These are phyloP conservation scores for Herpomyces periplanetae DNA, from an alignment of 2,329 filamentous ascomycete genomes.

Conservation along the genomic window DNA sequence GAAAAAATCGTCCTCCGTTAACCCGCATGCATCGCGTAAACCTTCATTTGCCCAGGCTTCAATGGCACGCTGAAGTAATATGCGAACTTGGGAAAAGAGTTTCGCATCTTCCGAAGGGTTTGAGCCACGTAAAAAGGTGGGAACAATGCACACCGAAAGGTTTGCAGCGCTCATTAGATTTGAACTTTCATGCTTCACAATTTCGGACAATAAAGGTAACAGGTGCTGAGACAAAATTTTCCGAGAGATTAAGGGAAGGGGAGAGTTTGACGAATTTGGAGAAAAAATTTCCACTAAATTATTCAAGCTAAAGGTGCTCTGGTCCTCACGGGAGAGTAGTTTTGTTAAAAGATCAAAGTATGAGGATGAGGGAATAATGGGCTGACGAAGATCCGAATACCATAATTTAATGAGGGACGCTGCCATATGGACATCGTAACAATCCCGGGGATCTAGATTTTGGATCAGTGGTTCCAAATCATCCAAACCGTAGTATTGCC, in stretches of 20 bases:
- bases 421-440: constrained; percentile 14
- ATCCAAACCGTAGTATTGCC: constrained; percentile 6
- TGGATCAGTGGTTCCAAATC: constrained; percentile 9
- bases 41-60: constrained; percentile 10
- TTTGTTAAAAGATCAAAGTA: constrained; percentile 11
- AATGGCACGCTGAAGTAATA: constrained; percentile 12
- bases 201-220: constrained; percentile 12
- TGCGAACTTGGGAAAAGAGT: constrained; percentile 12
- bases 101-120: constrained; percentile 16
- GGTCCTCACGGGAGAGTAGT: constrained; percentile 8
- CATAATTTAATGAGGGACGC: constrained; percentile 15
- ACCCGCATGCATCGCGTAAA: constrained; percentile 9
- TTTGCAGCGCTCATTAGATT: constrained; percentile 17
- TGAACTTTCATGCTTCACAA: constrained; percentile 10
- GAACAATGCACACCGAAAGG: constrained; percentile 14
- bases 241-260: constrained; percentile 10
- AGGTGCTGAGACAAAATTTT: constrained; percentile 13
- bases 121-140: constrained; percentile 12
- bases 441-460: constrained; percentile 11
- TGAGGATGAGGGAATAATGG: constrained; percentile 12
- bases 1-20: constrained; percentile 7
- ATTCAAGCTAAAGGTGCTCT: constrained; percentile 8
- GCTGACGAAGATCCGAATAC: constrained; percentile 14
- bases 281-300: constrained; percentile 11
- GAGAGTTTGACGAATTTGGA: constrained; percentile 10